A percentile compares a stretch with the other conserved stretches of the same genome.
These are phyloP conservation scores for Alternaria triticina DNA, from an alignment of 2,329 filamentous ascomycete species.

Conservation along the genomic window DNA sequence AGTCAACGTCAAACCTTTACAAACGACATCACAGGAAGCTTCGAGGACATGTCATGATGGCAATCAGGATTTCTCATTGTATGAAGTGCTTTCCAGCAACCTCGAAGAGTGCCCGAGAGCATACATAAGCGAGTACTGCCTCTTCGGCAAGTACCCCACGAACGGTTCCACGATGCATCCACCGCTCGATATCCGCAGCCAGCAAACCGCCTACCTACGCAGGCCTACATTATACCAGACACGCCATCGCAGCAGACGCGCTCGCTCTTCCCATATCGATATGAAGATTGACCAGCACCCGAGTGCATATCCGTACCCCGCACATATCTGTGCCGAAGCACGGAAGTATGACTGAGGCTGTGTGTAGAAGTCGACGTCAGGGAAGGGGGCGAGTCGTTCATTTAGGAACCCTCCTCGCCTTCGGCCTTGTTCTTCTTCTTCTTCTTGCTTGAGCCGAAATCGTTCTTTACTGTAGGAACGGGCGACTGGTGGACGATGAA, in stretches of 20 bases:
- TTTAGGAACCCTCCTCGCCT: slow-evolving; percentile 34
- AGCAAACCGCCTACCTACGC: slow-evolving; percentile 19
- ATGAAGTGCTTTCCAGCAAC: slow-evolving; percentile 28
- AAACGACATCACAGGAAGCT: slow-evolving; percentile 27
- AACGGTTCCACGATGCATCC: slow-evolving; percentile 27
- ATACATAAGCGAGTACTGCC: slow-evolving; percentile 32
- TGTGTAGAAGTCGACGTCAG: slow-evolving; percentile 40
- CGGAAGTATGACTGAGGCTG: slow-evolving; percentile 26
- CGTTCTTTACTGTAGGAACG: slow-evolving; percentile 50
- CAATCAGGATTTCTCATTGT: slow-evolving; percentile 29
- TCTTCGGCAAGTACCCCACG: slow-evolving; percentile 26
- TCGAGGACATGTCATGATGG: slow-evolving; percentile 9
- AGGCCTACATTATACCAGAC: slow-evolving; percentile 19
- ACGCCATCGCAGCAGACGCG: slow-evolving; percentile 28
- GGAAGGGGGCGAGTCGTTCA: slow-evolving; percentile 49
- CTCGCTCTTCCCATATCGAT: slow-evolving; percentile 46
- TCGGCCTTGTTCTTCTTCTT: slow-evolving; percentile 49
- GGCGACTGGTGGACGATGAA: slow-evolving; percentile 86
- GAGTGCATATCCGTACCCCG: slow-evolving; percentile 29
- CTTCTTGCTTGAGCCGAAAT: slow-evolving; percentile 55
- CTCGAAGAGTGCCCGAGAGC: slow-evolving; percentile 26
- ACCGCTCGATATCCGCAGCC: slow-evolving; percentile 20
- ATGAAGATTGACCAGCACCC: slow-evolving; percentile 36
- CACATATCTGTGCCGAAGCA: slow-evolving; percentile 31
- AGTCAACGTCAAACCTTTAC: slow-evolving; percentile 9